Conservation (phyloP, 306 rosid species). For the Pterocarpus macrocarpus region DNA sequence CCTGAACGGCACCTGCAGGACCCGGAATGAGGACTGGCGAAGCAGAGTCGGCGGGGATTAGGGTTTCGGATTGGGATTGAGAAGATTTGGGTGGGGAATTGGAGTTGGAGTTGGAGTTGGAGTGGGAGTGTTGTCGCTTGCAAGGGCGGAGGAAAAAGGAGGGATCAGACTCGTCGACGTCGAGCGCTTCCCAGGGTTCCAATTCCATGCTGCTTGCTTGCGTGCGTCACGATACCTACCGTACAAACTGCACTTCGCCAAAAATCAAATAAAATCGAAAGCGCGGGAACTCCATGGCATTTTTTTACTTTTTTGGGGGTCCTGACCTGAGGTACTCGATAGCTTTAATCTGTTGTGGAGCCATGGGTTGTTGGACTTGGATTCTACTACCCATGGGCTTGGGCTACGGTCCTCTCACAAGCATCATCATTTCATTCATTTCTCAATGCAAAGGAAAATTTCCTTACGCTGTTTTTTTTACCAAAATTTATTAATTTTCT, state of each 20-base stretch:
- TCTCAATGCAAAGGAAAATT: too few species aligned
- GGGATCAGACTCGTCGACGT: constrained; percentile 69
- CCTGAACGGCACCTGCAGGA: constrained; percentile 83
- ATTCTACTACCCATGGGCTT: background rate
- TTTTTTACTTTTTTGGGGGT: too few species aligned
- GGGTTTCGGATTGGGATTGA: constrained; percentile 25
- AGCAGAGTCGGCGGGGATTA: background rate
- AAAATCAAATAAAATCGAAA: background rate
- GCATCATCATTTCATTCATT: too few species aligned
- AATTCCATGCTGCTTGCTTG: background rate
- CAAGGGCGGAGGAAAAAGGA: constrained; percentile 65
- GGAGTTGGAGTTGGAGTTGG: background rate
- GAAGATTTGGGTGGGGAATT: background rate
- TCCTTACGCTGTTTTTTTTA: too few species aligned
- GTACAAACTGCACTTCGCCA: background rate
- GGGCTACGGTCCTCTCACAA: background rate
- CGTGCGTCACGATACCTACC: too few species aligned
- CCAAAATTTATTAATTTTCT: too few species aligned
- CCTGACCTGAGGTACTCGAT: too few species aligned
- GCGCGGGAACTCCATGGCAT: background rate
- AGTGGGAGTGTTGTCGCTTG: constrained; percentile 40
- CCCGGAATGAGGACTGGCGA: constrained; percentile 65
- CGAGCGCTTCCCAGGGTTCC: constrained; percentile 75
- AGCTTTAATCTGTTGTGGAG: too few species aligned
- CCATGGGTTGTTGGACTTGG: background rate